Evolutionary conservation across 192 early-diverging fungal genomes (phyloP).

Genomic region (Coemansia sp.): DNA sequence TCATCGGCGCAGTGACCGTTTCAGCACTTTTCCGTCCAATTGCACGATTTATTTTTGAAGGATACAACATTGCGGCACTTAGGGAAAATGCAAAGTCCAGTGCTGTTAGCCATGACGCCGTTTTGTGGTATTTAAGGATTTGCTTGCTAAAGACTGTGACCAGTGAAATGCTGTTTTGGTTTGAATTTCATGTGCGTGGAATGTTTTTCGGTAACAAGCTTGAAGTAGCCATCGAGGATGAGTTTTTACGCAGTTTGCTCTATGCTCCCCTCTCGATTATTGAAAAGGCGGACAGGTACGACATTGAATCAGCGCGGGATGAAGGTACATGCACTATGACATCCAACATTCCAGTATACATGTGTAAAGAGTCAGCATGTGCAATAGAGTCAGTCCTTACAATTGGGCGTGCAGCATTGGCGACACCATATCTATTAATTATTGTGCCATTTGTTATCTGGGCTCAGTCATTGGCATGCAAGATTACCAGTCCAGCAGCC

Average conservation of each 20-base stretch:
- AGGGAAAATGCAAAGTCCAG: neutral
- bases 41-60: slow-evolving; percentile 17
- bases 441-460: slow-evolving; percentile 13
- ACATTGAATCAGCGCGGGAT: neutral
- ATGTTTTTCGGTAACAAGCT: neutral
- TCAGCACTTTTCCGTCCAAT: slow-evolving; percentile 1
- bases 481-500: neutral
- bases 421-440: slow-evolving; percentile 20
- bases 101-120: neutral
- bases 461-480: neutral
- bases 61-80: slow-evolving; percentile 19
- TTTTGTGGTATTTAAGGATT: neutral
- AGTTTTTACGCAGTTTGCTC: neutral
- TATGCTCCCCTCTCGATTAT: slow-evolving; percentile 1
- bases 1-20: neutral
- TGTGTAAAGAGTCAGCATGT: neutral
- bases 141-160: neutral
- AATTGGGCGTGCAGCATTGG: neutral
- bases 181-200: neutral
- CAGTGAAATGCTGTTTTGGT: neutral
- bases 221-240: neutral
- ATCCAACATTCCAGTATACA: neutral
- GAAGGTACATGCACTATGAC: neutral
- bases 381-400: neutral
- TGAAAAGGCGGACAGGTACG: slow-evolving; percentile 6